Percentiles rank a stretch among this genome's conserved stretches.
These are phyloP conservation scores for Penicillium polonicum DNA, from an alignment of 2,329 filamentous ascomycete genomes.

Conservation along the genomic window DNA sequence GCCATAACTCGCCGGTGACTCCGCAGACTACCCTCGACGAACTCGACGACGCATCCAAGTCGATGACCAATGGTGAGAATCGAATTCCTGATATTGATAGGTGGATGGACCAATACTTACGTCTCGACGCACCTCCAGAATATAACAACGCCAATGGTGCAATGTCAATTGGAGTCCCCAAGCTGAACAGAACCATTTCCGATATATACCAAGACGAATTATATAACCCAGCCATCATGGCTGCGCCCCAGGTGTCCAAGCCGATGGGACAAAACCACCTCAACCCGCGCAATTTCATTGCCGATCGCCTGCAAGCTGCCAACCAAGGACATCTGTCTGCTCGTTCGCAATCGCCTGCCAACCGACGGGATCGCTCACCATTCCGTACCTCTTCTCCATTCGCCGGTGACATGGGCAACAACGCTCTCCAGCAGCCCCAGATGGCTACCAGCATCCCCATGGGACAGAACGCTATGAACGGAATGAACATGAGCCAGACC, in stretches of 20 bases:
- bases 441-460: slow-evolving; percentile 42
- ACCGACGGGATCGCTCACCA: slow-evolving; percentile 70
- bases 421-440: slow-evolving; percentile 38
- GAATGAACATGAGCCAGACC: slow-evolving; percentile 30
- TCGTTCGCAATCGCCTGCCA: slow-evolving; percentile 57
- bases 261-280: slow-evolving; percentile 36
- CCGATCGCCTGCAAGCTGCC: slow-evolving; percentile 73
- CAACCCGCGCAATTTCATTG: slow-evolving; percentile 63
- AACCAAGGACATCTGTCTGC: slow-evolving; percentile 70
- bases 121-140: slow-evolving; percentile 54
- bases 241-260: slow-evolving; percentile 38
- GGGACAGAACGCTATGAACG: slow-evolving; percentile 30
- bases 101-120: slow-evolving; percentile 69
- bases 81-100: slow-evolving; percentile 35
- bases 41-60: slow-evolving; percentile 51
- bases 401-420: slow-evolving; percentile 48
- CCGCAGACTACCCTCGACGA: slow-evolving; percentile 58
- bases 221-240: slow-evolving; percentile 58
- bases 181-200: slow-evolving; percentile 81
- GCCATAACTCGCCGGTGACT: slow-evolving; percentile 61
- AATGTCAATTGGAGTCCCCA: slow-evolving; percentile 58
- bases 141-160: slow-evolving; percentile 41
- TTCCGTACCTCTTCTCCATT: slow-evolving; percentile 72
- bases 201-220: slow-evolving; percentile 82
- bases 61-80: slow-evolving; percentile 57